Percentiles rank a stretch among this genome's conserved stretches.
These are phyloP conservation scores for Cicer bijugum DNA, from an alignment of 306 rosid genomes.

Conservation along the genomic window DNA sequence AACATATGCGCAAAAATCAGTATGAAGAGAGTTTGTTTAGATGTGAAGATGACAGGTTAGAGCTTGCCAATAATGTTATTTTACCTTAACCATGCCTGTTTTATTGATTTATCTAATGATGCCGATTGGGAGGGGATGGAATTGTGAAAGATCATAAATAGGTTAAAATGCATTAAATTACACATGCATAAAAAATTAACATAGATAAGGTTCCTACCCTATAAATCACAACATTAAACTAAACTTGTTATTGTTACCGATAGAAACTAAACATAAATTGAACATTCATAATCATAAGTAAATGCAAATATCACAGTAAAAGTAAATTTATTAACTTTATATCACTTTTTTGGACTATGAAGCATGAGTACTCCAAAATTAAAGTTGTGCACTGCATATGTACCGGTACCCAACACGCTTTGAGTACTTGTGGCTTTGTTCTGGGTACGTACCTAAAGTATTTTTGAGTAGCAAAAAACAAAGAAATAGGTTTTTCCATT, in stretches of 20 bases:
- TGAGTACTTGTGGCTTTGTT: background rate
- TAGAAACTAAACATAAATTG: background rate
- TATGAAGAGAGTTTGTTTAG: slow-evolving; percentile 98
- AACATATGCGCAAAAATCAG: slow-evolving; percentile 99
- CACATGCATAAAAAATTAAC: background rate
- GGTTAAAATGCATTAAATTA: background rate
- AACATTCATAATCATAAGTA: background rate
- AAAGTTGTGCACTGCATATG: background rate
- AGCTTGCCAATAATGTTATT: slow-evolving; percentile 40
- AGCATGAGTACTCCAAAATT: background rate
- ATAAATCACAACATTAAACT: background rate
- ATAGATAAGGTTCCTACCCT: background rate
- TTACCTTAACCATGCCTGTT: slow-evolving; percentile 18
- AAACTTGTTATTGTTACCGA: background rate
- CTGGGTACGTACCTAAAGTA: background rate
- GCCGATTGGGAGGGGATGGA: slow-evolving; percentile 6
- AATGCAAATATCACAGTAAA: background rate
- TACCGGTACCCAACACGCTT: background rate
- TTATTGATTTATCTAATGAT: background rate
- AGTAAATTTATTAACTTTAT: background rate
- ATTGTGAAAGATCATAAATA: background rate
- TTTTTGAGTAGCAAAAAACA: background rate
- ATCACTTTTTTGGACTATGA: background rate
- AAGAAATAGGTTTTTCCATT: background rate
- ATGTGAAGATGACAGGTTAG: slow-evolving; percentile 98